Conservation (phyloP, 164 flowering plant genomes). For the Chimonanthus salicifolius region DNA sequence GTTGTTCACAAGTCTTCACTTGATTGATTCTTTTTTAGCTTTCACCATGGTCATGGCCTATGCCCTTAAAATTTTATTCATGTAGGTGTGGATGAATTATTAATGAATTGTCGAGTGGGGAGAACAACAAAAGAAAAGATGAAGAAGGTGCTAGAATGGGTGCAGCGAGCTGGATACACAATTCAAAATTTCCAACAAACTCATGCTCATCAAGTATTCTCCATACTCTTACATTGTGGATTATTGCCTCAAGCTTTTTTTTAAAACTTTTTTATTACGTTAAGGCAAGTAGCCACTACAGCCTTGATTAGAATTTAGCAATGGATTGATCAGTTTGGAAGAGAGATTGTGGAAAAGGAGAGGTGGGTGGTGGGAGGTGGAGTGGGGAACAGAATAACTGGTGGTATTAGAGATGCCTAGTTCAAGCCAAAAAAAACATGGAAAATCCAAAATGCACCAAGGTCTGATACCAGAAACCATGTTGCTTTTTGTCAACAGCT, state of each 20-base stretch:
- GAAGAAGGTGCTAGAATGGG: constrained; percentile 53
- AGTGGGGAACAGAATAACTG: too few relatives aligned
- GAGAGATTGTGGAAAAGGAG: too few relatives aligned
- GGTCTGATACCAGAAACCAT: too few relatives aligned
- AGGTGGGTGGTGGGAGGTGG: too few relatives aligned
- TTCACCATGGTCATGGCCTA: background rate
- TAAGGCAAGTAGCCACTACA: too few relatives aligned
- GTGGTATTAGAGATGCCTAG: too few relatives aligned
- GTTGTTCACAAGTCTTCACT: background rate
- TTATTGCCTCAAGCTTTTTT: background rate
- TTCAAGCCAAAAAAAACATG: too few relatives aligned
- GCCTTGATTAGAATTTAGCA: too few relatives aligned
- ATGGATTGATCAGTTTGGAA: too few relatives aligned
- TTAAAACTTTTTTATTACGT: too few relatives aligned
- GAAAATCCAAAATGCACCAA: too few relatives aligned
- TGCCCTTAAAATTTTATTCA: background rate
- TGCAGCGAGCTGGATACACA: constrained; percentile 26
- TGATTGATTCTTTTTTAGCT: background rate
- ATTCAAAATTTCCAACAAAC: constrained; percentile 13
- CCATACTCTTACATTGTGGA: background rate
- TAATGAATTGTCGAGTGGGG: constrained; percentile 34
- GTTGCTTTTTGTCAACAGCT: too few relatives aligned
- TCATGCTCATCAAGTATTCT: constrained; percentile 25
- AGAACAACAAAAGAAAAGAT: constrained; percentile 56
- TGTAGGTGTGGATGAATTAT: constrained; percentile 41